Evolutionary conservation across 257 asterid species (phyloP), one percentile per base, ranked within the genome.

Genomic region (Lithospermum erythrorhizon): DNA sequence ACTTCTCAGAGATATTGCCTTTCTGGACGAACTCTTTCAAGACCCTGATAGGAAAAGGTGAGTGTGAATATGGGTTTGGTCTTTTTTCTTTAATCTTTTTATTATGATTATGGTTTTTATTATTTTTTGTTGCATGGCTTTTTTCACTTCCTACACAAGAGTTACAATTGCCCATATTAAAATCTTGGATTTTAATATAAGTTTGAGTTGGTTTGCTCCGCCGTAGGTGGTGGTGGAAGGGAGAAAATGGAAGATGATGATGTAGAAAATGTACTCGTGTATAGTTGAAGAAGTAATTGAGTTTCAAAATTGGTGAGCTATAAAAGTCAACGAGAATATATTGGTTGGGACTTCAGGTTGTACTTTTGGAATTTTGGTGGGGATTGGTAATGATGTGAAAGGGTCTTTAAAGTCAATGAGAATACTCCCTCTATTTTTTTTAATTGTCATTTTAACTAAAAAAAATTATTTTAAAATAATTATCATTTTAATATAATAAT

Each of bases 1-100:
- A 70, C 41, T 61, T 61, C 15, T 61, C 57, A 41, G 20, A 14
- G 29, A 61, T 61, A 6, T 27, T 53, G 35, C 35, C 49, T 48
- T 27, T 21, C 0, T 49, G 56, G n/a, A 23, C 10, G 37, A 23
- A 13, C 7, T 61, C 65, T 18, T 61, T 61, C 30, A 61, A 56
- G 65, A 61, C 65, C 4, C 25, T 0, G 20, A 61, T 20, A 18
- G 57, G 56, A 23, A 9, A 30, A 11, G 65, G 57, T 0, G 65
- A 48, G 25, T 48, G 55, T 23, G 65, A 53, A 16, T 61, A 61
- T 2, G 65, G 65, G 21, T 61, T 61, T 11, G 65, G 57, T 20
- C 13, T 45, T 20, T 41, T n/a, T 21, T 45, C 35, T 48, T 23
- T 15, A 19, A 1, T 6, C 9, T 25, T 53, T 53, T 8, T 53